Evolutionary conservation across 106 monocot species (phyloP).

Genomic region (Allium cepa): DNA sequence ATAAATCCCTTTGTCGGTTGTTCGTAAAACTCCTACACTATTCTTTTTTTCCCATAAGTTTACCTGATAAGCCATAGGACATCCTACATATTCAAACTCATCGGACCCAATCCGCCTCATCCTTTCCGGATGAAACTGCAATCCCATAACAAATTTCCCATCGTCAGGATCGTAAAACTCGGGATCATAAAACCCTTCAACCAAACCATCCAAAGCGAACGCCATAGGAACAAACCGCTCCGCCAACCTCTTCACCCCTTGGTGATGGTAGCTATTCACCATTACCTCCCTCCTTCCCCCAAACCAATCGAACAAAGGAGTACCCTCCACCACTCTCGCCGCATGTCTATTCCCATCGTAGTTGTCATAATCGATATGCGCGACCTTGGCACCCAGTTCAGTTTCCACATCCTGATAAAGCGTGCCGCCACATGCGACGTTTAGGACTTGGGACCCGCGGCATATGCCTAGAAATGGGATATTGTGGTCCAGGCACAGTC

Average conservation of each 20-base stretch:
- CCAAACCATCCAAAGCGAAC: slow-evolving; percentile 50
- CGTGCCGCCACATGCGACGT: slow-evolving; percentile 75
- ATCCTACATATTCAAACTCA: slow-evolving; percentile 86
- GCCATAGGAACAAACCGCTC: slow-evolving; percentile 80
- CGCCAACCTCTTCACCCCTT: slow-evolving; percentile 79
- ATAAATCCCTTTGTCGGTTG: neutral
- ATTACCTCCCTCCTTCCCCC: slow-evolving; percentile 37
- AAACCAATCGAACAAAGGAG: slow-evolving; percentile 51
- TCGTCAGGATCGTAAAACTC: slow-evolving; percentile 59
- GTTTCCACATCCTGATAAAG: slow-evolving; percentile 64
- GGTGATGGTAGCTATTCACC: slow-evolving; percentile 98
- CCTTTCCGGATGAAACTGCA: slow-evolving; percentile 95
- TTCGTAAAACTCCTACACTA: too few relatives aligned
- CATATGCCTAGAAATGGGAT: slow-evolving; percentile 92
- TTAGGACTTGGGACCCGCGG: slow-evolving; percentile 91
- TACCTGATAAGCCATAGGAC: slow-evolving; percentile 83
- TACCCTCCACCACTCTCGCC: slow-evolving; percentile 34
- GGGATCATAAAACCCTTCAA: slow-evolving; percentile 89
- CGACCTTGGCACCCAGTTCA: slow-evolving; percentile 19
- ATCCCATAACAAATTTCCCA: slow-evolving; percentile 84
- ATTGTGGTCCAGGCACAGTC: slow-evolving; percentile 68
- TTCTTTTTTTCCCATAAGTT: neutral
- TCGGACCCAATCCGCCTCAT: slow-evolving; percentile 48
- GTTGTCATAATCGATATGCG: slow-evolving; percentile 64
- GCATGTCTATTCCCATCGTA: slow-evolving; percentile 75